Base-by-base conservation (phyloP, 257 asterid genomes). In the Nicotiana noctiflora region DNA sequence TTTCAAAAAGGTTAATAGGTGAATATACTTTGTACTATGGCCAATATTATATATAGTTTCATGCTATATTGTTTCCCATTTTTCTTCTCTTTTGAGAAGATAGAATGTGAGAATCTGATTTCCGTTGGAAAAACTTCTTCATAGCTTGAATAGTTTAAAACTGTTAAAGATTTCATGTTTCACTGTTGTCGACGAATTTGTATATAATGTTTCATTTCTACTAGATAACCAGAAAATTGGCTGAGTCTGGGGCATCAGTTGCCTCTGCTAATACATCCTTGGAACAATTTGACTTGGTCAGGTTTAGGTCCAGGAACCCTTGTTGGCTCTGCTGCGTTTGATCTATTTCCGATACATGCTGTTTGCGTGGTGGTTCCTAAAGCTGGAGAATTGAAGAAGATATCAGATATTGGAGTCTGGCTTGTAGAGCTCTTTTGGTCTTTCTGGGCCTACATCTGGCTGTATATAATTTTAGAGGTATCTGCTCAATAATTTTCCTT, bases 301-400 rank as follows among this genome's bases (percentile, higher is more conserved):
- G 99, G 99, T 86, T 84, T 95, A 83, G 99, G 99, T 79, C 99
- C 99, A 27, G 99, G 98, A 74, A 95, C 99, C 31, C 97, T 95
- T 51, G 97, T 95, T 82, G 99, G 98, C 74, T 95, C 99, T 18
- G 99, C 99, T 85, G 99, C 99, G 21, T 95, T 95, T 64, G 99
- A 95, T 90, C 88, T 95, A 21, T 95, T 95, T 86, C 99, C 99
- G 18, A 95, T 95, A 82, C 99, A 95, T 80, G 99, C 99, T 13
- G 96, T 93, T 52, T 95, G 99, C 53, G 98, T 95, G 79, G 94
- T 95, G 83, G 97, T 93, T 83, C 99, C 99, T 34, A 91, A 87
- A 89, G 96, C 97, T 75, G 97, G 97, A 49, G 97, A 95, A 80
- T 89, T 91, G 81, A 95, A 93, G 83, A 95, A 93, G 89, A 93